Evolutionary conservation across 1,284 basidiomycete genomes (phyloP), one percentile per base, ranked within the genome.

Genomic region (Ustilago sp.): DNA sequence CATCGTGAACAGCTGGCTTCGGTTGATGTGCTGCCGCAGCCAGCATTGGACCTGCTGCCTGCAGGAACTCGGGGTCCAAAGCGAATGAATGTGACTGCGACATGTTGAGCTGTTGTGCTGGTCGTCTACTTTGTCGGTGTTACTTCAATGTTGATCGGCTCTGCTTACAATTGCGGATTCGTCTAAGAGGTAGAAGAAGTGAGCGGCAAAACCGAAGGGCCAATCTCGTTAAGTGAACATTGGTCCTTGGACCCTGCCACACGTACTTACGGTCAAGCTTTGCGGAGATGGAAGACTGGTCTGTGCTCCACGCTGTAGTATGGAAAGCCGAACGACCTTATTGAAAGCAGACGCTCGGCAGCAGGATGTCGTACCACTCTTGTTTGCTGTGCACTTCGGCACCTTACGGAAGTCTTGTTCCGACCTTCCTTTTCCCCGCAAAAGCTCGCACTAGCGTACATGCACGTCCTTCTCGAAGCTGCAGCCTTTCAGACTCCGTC

Each of bases 41-140:
- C 9, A 68, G 52, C 23, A 57, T 41, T 2, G 70, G 70, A 3
- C 60, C 70, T 1, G 61, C 60, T 9, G 23, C 41, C 43, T 68
- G 64, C n/a, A 59, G 12, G 36, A 73, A 73, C 23, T 68, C 61
- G 7, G 59, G 32, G 31, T 68, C 64, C 11, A 51, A 57, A 19
- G 54, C 23, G 50, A 71, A 47, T 32, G 63, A 52, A 35, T 69
- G 63, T 36, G 58, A 58, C 34, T 56, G 52, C 47, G 62, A 51
- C 53, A 59, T 63, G 15, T 31, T 45, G 38, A 50, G 31, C 13
- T 13, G 48, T 17, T 50, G 23, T 13, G 28, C 4, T 50, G 38
- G 9, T 23, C 19, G 23, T 48, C 5, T 9, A 28, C n/a, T 23
- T 48, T 48, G 45, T 17, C 9, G 39, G 9, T 19, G n/a, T 19